Percentiles rank a stretch among this genome's conserved stretches.
phyloP scores from a whole-genome alignment of 2,329 filamentous ascomycete genomes.

The Arthrobotrys entomopaga region DNA sequence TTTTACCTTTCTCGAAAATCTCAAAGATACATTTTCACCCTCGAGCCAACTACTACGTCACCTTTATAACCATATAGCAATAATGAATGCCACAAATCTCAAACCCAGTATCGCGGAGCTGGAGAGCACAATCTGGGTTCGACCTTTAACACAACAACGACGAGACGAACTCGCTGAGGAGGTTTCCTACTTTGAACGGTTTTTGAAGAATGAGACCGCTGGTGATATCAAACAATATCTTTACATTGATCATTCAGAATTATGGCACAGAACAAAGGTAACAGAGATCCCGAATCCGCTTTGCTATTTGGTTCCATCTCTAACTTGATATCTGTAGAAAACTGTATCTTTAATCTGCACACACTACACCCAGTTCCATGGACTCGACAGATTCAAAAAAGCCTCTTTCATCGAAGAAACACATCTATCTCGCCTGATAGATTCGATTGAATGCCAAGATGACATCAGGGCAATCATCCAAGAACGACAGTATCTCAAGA shows the following conservation, averaged over 20 bases:
- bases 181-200: conserved; percentile 51
- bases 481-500: conserved; percentile 45
- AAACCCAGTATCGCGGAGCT: conserved; percentile 44
- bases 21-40: neutral
- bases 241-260: conserved; percentile 39
- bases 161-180: conserved; percentile 40
- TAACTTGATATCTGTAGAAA: conserved; percentile 35
- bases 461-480: conserved; percentile 47
- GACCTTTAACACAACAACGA: conserved; percentile 32
- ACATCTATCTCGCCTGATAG: conserved; percentile 45
- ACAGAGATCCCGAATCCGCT: neutral
- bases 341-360: conserved; percentile 51
- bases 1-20: neutral
- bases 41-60: neutral
- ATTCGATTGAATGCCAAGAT: conserved; percentile 38
- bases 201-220: conserved; percentile 51
- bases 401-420: conserved; percentile 48
- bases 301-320: neutral
- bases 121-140: conserved; percentile 38
- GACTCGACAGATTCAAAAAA: conserved; percentile 51
- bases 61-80: no score
- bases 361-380: conserved; percentile 40
- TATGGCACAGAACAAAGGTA: conserved; percentile 53
- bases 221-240: conserved; percentile 49
- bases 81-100: conserved; percentile 37